Evolutionary conservation across 352 stramenopile species (phyloP).

Genomic region (Phytophthora tentaculata): DNA sequence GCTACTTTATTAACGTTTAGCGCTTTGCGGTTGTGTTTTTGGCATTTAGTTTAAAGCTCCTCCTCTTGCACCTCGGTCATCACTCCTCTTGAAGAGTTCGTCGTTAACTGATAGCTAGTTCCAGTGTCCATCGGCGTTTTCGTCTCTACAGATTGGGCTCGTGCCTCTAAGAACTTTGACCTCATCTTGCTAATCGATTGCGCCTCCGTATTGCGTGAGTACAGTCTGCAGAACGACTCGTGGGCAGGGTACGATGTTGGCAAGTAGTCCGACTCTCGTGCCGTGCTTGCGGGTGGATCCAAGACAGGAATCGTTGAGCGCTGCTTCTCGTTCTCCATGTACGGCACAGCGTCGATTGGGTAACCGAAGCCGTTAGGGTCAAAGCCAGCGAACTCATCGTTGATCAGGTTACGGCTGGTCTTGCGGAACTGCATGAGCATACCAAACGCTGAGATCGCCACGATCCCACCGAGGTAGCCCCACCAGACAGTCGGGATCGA

Average conservation of each 20-base stretch:
- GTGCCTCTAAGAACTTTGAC: conserved; percentile 29
- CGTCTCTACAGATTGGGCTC: conserved; percentile 19
- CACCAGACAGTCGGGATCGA: conserved; percentile 46
- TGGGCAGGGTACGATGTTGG: conserved; percentile 23
- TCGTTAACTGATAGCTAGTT: conserved; percentile 11
- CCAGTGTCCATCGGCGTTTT: conserved; percentile 20
- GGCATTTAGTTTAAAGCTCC: conserved; percentile 17
- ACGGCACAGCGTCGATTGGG: conserved; percentile 25
- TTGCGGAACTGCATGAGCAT: conserved; percentile 43
- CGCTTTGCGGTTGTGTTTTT: background rate
- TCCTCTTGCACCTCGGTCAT: conserved; percentile 10
- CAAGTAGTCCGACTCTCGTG: conserved; percentile 26
- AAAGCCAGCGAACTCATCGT: conserved; percentile 33
- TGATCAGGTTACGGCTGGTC: conserved; percentile 20
- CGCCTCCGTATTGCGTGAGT: conserved; percentile 36
- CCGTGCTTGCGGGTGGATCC: conserved; percentile 16
- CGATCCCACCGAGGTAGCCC: conserved; percentile 45
- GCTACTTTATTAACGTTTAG: background rate
- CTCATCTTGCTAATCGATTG: conserved; percentile 30
- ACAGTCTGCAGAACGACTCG: conserved; percentile 36
- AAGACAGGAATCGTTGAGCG: conserved; percentile 12
- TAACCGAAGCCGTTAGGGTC: conserved; percentile 22
- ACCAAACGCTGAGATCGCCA: conserved; percentile 39
- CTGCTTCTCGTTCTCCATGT: conserved; percentile 33
- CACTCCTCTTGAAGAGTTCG: conserved; percentile 8